A percentile compares a stretch with the other conserved stretches of the same genome.
Conservation (phyloP, 2,329 filamentous ascomycete species). For the Bipolaris gigantea region DNA sequence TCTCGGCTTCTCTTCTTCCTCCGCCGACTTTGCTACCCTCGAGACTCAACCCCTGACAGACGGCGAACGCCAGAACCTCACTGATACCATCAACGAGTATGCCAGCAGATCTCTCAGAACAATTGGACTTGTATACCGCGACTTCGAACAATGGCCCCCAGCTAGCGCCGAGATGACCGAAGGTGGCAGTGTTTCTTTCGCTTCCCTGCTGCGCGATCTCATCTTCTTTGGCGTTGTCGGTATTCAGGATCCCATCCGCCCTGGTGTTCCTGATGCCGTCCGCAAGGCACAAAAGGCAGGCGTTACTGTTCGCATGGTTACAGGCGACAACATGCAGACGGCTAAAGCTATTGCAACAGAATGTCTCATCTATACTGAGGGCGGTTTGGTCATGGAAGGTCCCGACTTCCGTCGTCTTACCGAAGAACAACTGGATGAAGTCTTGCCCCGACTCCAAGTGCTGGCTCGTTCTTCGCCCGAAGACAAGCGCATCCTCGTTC, state of each 20-base stretch:
- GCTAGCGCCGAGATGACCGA: slow-evolving; percentile 21
- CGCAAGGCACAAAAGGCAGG: slow-evolving; percentile 85
- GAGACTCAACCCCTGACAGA: slow-evolving; percentile 21
- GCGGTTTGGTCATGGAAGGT: slow-evolving; percentile 80
- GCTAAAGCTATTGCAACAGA: slow-evolving; percentile 94
- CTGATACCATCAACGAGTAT: slow-evolving; percentile 42
- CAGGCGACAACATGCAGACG: slow-evolving; percentile 93
- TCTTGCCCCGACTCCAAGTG: slow-evolving; percentile 78
- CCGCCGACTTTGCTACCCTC: slow-evolving; percentile 21
- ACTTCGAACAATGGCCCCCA: slow-evolving; percentile 45
- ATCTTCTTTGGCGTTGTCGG: slow-evolving; percentile 88
- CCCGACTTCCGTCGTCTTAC: slow-evolving; percentile 86
- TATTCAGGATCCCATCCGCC: slow-evolving; percentile 93
- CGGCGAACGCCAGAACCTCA: slow-evolving; percentile 23
- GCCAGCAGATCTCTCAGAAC: slow-evolving; percentile 48
- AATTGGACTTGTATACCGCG: slow-evolving; percentile 48
- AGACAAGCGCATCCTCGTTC: slow-evolving; percentile 94
- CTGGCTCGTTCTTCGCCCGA: slow-evolving; percentile 95
- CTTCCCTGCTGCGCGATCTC: slow-evolving; percentile 48
- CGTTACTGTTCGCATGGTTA: slow-evolving; percentile 95
- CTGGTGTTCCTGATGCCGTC: slow-evolving; percentile 84
- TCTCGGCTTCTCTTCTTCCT: slow-evolving; percentile 47
- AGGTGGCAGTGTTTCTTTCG: slow-evolving; percentile 26
- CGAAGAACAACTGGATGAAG: slow-evolving; percentile 74
- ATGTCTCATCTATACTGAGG: slow-evolving; percentile 82